Evolutionary conservation across 2,329 filamentous ascomycete genomes (phyloP), one percentile per base, ranked within the genome.

Genomic region (Pestalotiopsis sp.): DNA sequence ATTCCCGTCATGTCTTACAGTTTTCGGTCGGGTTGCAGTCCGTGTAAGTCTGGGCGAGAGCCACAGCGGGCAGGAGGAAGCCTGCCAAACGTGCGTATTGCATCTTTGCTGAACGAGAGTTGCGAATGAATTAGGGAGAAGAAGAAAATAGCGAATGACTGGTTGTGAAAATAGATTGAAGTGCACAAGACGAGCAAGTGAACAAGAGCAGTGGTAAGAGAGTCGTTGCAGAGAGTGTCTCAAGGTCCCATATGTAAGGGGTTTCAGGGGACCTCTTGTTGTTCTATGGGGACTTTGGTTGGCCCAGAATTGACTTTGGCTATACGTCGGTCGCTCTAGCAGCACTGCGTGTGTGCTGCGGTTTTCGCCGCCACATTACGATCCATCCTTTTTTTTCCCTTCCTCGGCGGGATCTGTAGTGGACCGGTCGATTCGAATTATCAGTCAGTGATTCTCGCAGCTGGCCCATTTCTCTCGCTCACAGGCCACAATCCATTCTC

Each of bases 1-100:
- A 61, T 17, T 25, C 27, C 60, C 27, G 5, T n/a, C 27, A 12
- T 45, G 31, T 23, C 64, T 45, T 45, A 68, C 67, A 41, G 20
- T 59, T 56, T 5, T 52, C 45, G 17, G 67, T 68, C 7, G 67
- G 67, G 57, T 68, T 66, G 63, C 67, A 68, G 57, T 59, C 49
- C 20, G 67, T 68, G 23, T 59, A 68, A 41, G 67, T 68, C 67
- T 68, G 67, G 13, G 67, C 67, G 14, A 66, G 58, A n/a, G 66
- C 64, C 64, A 66, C 64, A 59, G 64, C 64, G 49, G 64, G 64
- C 56, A 66, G 64, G 14, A 66, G 31, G 23, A 66, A 45, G 41
- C 27, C 64, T 39, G 64, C 49, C 41, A 56, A 66, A 20, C 56
- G 52, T n/a, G 14, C 58, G 56, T 38, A 66, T 11, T 66, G 56